A percentile compares a stretch with the other conserved stretches of the same genome.
Evolutionary conservation across 768 basidiomycete species (phyloP).

Genomic region (Lentinula aciculospora): DNA sequence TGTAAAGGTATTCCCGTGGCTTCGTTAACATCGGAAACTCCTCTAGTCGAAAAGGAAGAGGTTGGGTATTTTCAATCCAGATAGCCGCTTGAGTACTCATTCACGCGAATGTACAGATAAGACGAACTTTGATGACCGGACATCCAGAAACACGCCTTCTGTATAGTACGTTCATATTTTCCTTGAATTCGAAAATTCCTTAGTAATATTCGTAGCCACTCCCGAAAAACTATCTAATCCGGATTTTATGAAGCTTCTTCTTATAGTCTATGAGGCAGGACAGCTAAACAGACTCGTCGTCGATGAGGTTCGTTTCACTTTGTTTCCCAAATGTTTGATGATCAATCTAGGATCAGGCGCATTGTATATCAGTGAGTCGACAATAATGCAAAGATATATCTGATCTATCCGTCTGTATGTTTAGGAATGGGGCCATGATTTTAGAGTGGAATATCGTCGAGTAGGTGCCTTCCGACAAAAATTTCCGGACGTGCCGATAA

Average conservation of each 20-base stretch:
- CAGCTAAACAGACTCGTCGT: conserved; percentile 71
- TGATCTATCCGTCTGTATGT: not conserved
- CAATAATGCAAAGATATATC: not conserved
- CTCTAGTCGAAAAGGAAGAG: conserved; percentile 43
- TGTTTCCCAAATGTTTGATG: not conserved
- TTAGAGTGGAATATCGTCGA: conserved; percentile 66
- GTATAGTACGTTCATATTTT: conserved; percentile 47
- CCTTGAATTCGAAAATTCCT: not conserved
- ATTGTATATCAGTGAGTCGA: conserved; percentile 70
- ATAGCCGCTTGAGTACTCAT: not conserved
- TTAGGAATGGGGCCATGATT: conserved; percentile 85
- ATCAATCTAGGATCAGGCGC: conserved; percentile 42
- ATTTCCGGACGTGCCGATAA: conserved; percentile 71
- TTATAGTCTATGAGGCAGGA: conserved; percentile 42
- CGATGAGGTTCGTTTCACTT: conserved; percentile 54
- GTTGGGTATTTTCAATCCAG: conserved; percentile 24
- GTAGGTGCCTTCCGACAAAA: conserved; percentile 65
- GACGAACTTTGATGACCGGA: conserved; percentile 53
- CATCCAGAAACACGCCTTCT: conserved; percentile 56
- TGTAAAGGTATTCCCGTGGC: conserved; percentile 50
- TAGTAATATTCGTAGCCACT: conserved; percentile 42
- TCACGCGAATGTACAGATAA: conserved; percentile 37
- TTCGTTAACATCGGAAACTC: conserved; percentile 64
- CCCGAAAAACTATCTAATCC: conserved; percentile 63
- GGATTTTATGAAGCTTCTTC: conserved; percentile 49